Evolutionary conservation across 139 green algal species (phyloP), one percentile per base, ranked within the genome.

Genomic region (Raphidocelis subcapitata): DNA sequence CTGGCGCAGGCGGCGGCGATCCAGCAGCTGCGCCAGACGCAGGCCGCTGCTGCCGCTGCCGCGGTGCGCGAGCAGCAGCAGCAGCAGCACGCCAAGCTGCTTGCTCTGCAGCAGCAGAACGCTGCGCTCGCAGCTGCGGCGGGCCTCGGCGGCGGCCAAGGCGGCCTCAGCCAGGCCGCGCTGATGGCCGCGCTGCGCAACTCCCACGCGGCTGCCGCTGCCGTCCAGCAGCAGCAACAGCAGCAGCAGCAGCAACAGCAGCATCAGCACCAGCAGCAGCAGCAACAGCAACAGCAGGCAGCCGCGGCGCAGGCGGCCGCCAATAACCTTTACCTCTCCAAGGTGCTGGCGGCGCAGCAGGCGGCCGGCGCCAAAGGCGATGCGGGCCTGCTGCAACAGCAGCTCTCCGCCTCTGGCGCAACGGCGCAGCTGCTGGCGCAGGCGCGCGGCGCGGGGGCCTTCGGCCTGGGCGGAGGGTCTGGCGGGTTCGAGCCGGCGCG

Each of bases 271-370:
- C n/a, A n/a, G n/a, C 32, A 67, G 56, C 69, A 57, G n/a, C 46
- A 67, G n/a, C 65, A 57, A 37, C 56, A 33, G 56, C 69, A 59
- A 54, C 67, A 56, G 36, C 54, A 23, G 67, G 67, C 67, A 67
- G 65, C 36, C 37, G 55, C n/a, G 69, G 65, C 44, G 65, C 69
- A 35, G 56, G 65, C 21, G 55, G 69, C 41, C 8, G 41, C 41
- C 41, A 49, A 49, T 12, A 49, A 49, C 41, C 41, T 49, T 8
- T 49, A 49, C 41, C 41, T 49, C 8, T 49, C 41, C 41, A 49
- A 12, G 41, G 12, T 49, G 41, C 8, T 49, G 41, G 41, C 41
- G 41, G 41, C 41, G 8, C 8, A 12, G 8, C 8, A 8, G 8
- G 12, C 8, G 41, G 8, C 41, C 41, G 41, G 41, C 41, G 41